A percentile compares a stretch with the other conserved stretches of the same genome.
Evolutionary conservation across 805 yeast species (phyloP).

Genomic region (Kazachstania psychrophila): DNA sequence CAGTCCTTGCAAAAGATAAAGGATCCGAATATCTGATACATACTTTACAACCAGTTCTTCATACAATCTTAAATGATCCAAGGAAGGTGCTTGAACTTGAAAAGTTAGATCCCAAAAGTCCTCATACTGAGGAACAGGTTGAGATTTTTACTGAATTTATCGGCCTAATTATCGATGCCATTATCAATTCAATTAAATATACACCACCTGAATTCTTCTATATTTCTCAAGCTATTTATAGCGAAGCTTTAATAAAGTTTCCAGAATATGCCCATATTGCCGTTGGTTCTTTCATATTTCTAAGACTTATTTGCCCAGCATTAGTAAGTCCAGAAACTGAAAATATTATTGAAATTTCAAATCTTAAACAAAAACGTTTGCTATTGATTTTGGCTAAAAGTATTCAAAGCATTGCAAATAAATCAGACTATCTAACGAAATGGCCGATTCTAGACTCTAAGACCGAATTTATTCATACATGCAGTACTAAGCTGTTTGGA

Average conservation of each 20-base stretch:
- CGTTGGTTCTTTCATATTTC: constrained; percentile 78
- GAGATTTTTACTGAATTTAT: constrained; percentile 48
- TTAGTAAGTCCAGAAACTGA: constrained; percentile 73
- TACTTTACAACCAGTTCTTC: constrained; percentile 48
- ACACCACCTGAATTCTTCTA: constrained; percentile 67
- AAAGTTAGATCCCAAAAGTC: constrained; percentile 33
- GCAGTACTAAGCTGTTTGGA: constrained; percentile 33
- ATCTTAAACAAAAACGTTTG: constrained; percentile 45
- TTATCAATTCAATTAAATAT: constrained; percentile 42
- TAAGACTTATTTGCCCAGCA: constrained; percentile 79
- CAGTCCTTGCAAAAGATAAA: constrained; percentile 58
- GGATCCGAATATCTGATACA: constrained; percentile 50
- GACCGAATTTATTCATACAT: constrained; percentile 33
- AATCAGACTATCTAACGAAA: constrained; percentile 54
- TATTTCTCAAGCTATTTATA: constrained; percentile 58
- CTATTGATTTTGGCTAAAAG: constrained; percentile 74
- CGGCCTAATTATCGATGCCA: constrained; percentile 46
- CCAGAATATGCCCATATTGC: constrained; percentile 61
- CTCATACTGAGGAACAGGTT: constrained; percentile 34
- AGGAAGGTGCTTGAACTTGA: constrained; percentile 63
- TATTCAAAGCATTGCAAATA: constrained; percentile 80
- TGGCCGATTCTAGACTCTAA: constrained; percentile 46
- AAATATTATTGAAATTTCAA: constrained; percentile 32
- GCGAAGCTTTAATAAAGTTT: constrained; percentile 49
- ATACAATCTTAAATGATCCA: constrained; percentile 40